Base-by-base conservation (phyloP, 116 monocot genomes). In the Trichopus zeylanicus region DNA sequence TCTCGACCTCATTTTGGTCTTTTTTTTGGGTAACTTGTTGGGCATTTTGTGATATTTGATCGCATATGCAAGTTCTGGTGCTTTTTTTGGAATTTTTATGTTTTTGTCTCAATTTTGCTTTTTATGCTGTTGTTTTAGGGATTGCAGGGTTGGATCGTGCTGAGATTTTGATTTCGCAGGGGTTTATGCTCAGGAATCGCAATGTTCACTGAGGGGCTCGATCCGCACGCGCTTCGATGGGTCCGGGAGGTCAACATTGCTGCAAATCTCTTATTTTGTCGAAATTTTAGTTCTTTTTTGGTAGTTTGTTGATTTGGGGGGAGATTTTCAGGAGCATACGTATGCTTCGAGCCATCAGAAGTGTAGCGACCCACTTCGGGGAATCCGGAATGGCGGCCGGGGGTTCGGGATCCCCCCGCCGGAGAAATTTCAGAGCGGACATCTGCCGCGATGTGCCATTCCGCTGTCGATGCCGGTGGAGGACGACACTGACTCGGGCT, bases 161-260 rank as follows among this genome's bases (percentile, higher is more conserved):
- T 24, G 19, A 51, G 2, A 12, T 29, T 9, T 53, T 25, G 26
- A 28, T 15, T 26, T 28, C 10, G 53, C 27, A 51, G 4, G 51
- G 23, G 51, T 24, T 53, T 15, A 26, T 26, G 26, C 10, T 53
- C 30, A 20, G 48, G 31, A 48, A 19, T 62, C 12, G 63, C 53
- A 30, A 89, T 94, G 89, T 94, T 94, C 77, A 83, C 94, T 8
- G 95, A 95, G 61, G 90, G 86, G 24, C 81, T 86, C 23, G 90
- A 89, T 60, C 72, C 78, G 26, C 65, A 81, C 70, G 77, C 86
- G 16, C 70, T 95, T 19, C 79, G 72, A 64, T 95, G 90, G 95
- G 78, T 87, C 38, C 87, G 74, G 4, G 76, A 87, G 92, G 87
- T 79, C 16, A 55, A 66, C 31, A 60, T 53, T 67, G 4, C 1